phyloP scores from a whole-genome alignment of 495 filamentous ascomycete species.

The Xylaria acuta region DNA sequence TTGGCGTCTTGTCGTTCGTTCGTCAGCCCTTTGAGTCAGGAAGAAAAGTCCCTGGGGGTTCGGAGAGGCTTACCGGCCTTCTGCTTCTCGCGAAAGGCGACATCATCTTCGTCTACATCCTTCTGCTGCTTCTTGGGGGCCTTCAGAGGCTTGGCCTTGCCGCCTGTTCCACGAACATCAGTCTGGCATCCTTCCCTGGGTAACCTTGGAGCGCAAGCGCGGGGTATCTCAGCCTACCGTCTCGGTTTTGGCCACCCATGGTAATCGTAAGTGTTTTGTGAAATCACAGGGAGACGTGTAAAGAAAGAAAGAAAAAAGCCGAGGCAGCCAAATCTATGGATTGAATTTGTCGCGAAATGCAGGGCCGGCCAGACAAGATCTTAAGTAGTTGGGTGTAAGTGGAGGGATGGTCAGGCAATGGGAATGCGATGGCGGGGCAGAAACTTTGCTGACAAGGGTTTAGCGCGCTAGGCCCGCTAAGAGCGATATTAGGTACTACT shows the following conservation, averaged over 20 bases:
- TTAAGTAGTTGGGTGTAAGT: background rate
- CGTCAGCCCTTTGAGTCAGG: conserved; percentile 26
- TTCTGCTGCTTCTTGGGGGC: conserved; percentile 77
- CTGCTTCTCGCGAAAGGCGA: conserved; percentile 77
- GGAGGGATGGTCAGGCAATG: background rate
- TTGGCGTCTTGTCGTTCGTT: conserved; percentile 65
- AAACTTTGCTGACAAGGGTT: conserved; percentile 19
- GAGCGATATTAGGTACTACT: background rate
- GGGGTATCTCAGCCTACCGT: conserved; percentile 52
- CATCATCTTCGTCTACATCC: conserved; percentile 78
- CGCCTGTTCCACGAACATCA: conserved; percentile 58
- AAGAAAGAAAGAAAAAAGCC: background rate
- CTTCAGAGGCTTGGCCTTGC: conserved; percentile 87
- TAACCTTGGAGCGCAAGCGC: background rate
- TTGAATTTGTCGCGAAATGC: conserved; percentile 15
- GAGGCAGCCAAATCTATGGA: conserved; percentile 8
- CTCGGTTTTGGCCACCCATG: conserved; percentile 74
- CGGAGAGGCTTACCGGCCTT: conserved; percentile 62
- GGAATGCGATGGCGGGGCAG: conserved; percentile 18
- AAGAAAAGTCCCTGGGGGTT: background rate
- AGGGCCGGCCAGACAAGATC: background rate
- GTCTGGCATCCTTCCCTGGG: conserved; percentile 26
- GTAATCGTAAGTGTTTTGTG: conserved; percentile 2
- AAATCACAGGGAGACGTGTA: background rate
- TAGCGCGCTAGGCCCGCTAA: background rate